These are phyloP conservation scores for Corinectria fuckeliana DNA, from an alignment of 2,329 filamentous ascomycete genomes.

Conservation along the genomic window DNA sequence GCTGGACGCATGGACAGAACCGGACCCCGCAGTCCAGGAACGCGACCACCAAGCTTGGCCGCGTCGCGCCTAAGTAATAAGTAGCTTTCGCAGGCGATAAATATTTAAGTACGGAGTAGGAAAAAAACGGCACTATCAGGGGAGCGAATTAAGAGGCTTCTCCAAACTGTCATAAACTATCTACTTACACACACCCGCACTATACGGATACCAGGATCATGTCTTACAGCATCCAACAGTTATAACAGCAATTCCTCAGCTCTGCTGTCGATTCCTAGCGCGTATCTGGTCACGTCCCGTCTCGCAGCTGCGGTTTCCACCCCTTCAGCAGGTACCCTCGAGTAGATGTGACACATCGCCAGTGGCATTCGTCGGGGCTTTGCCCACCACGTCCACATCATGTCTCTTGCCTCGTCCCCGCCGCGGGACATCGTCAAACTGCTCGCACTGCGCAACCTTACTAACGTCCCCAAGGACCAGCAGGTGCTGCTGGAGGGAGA, in stretches of 20 bases:
- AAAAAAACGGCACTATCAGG: not conserved
- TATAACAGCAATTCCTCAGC: not conserved
- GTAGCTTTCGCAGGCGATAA: not conserved
- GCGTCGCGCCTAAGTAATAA: constrained; percentile 15
- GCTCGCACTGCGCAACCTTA: constrained; percentile 37
- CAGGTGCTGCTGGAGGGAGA: constrained; percentile 42
- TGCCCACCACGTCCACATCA: constrained; percentile 27
- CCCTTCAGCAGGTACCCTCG: not conserved
- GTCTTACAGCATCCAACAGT: not conserved
- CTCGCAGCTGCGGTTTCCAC: not conserved
- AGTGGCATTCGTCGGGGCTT: constrained; percentile 22
- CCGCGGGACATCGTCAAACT: constrained; percentile 32
- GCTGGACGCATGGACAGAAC: not conserved
- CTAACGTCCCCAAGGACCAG: constrained; percentile 49
- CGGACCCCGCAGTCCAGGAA: constrained; percentile 17
- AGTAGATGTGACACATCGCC: constrained; percentile 34
- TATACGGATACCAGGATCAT: not conserved
- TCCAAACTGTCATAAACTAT: not conserved
- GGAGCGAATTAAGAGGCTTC: not conserved
- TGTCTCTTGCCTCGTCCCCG: constrained; percentile 37
- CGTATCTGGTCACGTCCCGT: not conserved
- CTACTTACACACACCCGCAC: too few relatives aligned
- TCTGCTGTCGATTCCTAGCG: not conserved
- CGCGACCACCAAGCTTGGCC: constrained; percentile 12
- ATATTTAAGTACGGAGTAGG: too few relatives aligned